Evolutionary conservation across 345 rosid genomes (phyloP).

Genomic region (Viola odorata): DNA sequence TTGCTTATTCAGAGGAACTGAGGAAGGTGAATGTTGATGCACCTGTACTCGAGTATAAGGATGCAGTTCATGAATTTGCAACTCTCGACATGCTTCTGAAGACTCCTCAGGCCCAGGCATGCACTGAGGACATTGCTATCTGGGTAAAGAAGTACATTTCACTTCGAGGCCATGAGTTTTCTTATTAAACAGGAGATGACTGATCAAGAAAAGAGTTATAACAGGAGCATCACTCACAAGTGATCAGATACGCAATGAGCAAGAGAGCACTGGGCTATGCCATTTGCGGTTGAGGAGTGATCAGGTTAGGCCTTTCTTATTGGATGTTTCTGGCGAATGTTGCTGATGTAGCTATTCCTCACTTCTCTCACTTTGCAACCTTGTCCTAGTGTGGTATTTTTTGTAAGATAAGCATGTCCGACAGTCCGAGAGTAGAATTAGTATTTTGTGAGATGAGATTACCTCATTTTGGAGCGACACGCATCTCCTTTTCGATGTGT

Average conservation of each 20-base stretch:
- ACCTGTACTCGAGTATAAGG: conserved; percentile 87
- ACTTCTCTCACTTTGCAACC: neutral
- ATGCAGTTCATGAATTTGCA: conserved; percentile 93
- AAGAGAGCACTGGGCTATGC: neutral
- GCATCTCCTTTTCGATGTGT: conserved; percentile 5
- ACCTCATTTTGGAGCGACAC: conserved; percentile 3
- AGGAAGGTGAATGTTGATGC: conserved; percentile 84
- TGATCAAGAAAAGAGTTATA: neutral
- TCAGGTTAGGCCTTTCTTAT: neutral
- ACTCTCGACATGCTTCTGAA: conserved; percentile 85
- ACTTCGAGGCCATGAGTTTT: conserved; percentile 79
- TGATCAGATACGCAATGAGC: neutral
- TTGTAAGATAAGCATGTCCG: conserved; percentile 16
- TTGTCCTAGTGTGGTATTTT: conserved; percentile 3
- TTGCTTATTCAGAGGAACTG: conserved; percentile 86
- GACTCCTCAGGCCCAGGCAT: conserved; percentile 87
- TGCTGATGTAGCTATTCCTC: conserved; percentile 3
- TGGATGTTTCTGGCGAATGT: conserved; percentile 9
- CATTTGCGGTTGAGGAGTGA: neutral
- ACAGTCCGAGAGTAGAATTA: conserved; percentile 12
- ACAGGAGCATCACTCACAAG: neutral
- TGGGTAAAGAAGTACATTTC: conserved; percentile 94
- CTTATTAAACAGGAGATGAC: conserved; percentile 42
- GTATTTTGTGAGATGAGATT: conserved; percentile 13
- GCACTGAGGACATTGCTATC: conserved; percentile 84